Base-by-base conservation (phyloP, 352 stramenopile genomes). In the Phytopythium sindhum region DNA sequence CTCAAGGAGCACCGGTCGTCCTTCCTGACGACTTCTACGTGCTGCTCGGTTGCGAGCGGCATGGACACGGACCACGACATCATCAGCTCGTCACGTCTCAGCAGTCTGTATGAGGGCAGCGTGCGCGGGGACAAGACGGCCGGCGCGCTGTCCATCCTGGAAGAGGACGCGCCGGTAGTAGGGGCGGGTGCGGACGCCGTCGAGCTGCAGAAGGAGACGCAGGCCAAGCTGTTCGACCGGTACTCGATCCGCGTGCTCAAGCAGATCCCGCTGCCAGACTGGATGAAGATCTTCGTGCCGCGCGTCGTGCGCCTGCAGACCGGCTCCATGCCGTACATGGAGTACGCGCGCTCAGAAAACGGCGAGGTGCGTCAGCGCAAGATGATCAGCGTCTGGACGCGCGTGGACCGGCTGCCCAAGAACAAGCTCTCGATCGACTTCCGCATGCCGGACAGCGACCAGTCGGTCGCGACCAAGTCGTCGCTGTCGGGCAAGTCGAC, bases 211-310 rank as follows among this genome's bases (percentile, higher is more conserved):
- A 80, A 80, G 52, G 66, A 83, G 64, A 67, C 80, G 14, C 77
- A 86, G 65, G 66, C 71, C 62, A 80, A 82, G 60, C 71, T 90
- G 14, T 90, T 90, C 64, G 61, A 67, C 53, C 56, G 67, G 28
- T 65, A 73, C 64, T 48, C 69, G 2, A 60, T 90, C 47, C 81
- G 78, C 21, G 78, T 87, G 63, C 77, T 85, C 31, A 90, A 90
- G 73, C 81, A 90, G 67, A 73, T 80, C 21, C 81, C 81, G 23
- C 64, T 87, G 63, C 77, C 81, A 19, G 67, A 88, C 65, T 90
- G 81, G 81, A 86, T 90, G 72, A 89, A 88, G 61, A 79, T 90
- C n/a, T 90, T 89, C 64, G 77, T 89, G 57, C 79, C 78, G 8
- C 79, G 81, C 57, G 52, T 87, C 51, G 76, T 90, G 47, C 74